Evolutionary conservation across 2,329 filamentous ascomycete species (phyloP), one percentile per base, ranked within the genome.

Genomic region (Thielaviopsis punctulata): DNA sequence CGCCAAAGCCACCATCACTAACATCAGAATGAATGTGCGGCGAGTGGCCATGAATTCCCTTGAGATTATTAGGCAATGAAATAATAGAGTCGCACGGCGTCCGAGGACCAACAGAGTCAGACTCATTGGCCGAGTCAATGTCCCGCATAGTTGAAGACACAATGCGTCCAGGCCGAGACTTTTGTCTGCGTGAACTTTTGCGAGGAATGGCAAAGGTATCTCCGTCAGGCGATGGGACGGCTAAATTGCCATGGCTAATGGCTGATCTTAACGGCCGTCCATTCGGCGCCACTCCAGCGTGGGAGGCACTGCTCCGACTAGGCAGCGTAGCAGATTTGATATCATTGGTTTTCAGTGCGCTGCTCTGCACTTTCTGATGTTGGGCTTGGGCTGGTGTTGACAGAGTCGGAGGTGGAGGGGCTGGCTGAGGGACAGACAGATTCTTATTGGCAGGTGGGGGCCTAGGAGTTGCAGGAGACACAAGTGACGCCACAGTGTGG

Each of bases 101-200:
- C 9, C 45, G 23, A 2, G 52, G 52, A 2, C 52, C 52, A 18
- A 44, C 47, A 10, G 47, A 49, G 18, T 54, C 52, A 5, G 46
- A 49, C 18, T 54, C 52, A 27, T 47, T 50, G 21, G 52, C 48
- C 24, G 47, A 50, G 48, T 54, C 52, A 43, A 54, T 51, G 10
- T 54, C 52, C 22, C 39, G 49, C 43, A 54, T 43, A 2, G 39
- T 25, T n/a, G 43, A 25, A 22, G 44, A 23, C 3, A 46, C 22
- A 27, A 53, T 39, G 12, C 47, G 46, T 6, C 19, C 22, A 6
- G 43, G 52, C 13, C 52, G 27, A 12, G 41, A 30, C 18, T 48
- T 33, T 36, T 54, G 52, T 21, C 52, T 30, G 25, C 48, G 43
- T 18, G 52, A 54, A 43, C 52, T 54, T 23, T 54, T 54, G 27